Conservation (phyloP, 176 grass and related monocot genomes). For the Poa pratensis region DNA sequence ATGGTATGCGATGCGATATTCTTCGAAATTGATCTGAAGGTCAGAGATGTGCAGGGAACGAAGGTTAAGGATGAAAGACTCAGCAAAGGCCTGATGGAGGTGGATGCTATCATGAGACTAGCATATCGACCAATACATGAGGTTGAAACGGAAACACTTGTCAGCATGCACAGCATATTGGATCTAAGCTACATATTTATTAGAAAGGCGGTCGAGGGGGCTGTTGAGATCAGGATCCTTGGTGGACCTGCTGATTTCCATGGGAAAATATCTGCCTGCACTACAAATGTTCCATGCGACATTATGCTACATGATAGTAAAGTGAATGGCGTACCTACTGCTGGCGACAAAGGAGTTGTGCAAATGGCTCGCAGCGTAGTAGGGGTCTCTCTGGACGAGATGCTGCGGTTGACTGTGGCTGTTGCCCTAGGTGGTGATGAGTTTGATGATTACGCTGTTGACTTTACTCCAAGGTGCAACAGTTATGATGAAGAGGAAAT, state of each 20-base stretch:
- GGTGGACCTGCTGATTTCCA: neutral
- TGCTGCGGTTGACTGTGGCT: neutral
- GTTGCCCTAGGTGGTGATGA: neutral
- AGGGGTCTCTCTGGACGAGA: neutral
- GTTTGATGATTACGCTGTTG: neutral
- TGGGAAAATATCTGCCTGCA: neutral
- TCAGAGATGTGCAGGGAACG: neutral
- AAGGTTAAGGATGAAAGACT: neutral
- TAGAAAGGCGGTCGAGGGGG: neutral
- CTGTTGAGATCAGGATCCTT: neutral
- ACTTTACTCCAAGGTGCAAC: neutral
- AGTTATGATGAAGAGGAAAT: neutral
- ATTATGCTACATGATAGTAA: conserved; percentile 4
- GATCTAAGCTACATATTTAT: neutral
- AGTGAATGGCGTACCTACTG: neutral
- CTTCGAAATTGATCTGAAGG: neutral
- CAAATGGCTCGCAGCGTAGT: neutral
- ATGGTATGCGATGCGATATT: neutral
- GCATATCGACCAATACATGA: neutral
- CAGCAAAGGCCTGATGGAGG: neutral
- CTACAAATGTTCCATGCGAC: neutral
- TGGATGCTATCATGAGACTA: neutral
- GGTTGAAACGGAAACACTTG: conserved; percentile 1
- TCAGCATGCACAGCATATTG: too few species aligned
- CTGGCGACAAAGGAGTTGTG: too few species aligned